A percentile compares a stretch with the other conserved stretches of the same genome.
Evolutionary conservation across 2,329 filamentous ascomycete species (phyloP).

Genomic region (Fusarium annulatum): DNA sequence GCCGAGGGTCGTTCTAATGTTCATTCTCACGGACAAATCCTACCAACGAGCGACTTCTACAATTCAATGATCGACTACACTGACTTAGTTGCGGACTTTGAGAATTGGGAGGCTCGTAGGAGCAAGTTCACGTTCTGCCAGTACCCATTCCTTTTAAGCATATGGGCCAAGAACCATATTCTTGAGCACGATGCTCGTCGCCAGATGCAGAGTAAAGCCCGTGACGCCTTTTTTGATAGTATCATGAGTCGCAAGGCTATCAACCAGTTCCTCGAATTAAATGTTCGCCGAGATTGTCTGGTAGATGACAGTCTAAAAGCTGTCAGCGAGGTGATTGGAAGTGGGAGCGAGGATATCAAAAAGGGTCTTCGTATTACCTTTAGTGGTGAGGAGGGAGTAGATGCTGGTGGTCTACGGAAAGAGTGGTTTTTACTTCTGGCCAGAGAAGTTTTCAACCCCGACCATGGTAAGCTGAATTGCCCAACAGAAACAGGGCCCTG

Average conservation of each 20-base stretch:
- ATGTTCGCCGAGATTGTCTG: conserved; percentile 83
- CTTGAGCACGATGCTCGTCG: conserved; percentile 87
- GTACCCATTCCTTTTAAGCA: conserved; percentile 90
- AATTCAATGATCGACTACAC: conserved; percentile 86
- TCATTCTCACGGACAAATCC: conserved; percentile 67
- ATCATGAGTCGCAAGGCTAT: conserved; percentile 80
- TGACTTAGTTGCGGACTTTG: conserved; percentile 88
- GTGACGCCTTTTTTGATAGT: conserved; percentile 91
- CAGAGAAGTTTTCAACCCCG: conserved; percentile 89
- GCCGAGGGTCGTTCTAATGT: conserved; percentile 44
- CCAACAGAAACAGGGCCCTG: conserved; percentile 13
- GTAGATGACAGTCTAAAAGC: conserved; percentile 88
- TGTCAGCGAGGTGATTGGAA: conserved; percentile 86
- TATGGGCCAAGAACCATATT: conserved; percentile 92
- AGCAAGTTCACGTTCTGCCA: conserved; percentile 89
- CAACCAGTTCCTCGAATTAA: conserved; percentile 81
- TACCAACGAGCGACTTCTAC: conserved; percentile 88
- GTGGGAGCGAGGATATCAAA: conserved; percentile 86
- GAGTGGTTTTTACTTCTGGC: conserved; percentile 94
- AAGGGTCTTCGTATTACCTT: conserved; percentile 90
- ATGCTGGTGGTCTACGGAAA: conserved; percentile 89
- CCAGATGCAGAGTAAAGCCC: conserved; percentile 89
- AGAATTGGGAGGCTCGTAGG: conserved; percentile 82
- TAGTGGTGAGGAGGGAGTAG: conserved; percentile 87
- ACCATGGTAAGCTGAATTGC: conserved; percentile 74